phyloP scores from a whole-genome alignment of 75 land plant genomes.

The Pseudotsuga menziesii region DNA sequence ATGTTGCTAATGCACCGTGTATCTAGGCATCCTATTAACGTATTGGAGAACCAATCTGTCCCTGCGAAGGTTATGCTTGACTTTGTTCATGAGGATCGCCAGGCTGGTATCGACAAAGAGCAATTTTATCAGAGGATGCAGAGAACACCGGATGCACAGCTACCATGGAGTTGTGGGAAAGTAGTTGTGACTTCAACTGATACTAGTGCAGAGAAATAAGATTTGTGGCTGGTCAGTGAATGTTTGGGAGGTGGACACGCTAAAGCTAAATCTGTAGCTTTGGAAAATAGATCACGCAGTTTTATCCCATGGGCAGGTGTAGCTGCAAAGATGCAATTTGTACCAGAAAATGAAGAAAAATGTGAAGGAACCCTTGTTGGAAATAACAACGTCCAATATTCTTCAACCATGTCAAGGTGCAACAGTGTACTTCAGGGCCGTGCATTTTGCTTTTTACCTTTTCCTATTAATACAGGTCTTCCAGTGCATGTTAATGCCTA shows the following conservation, averaged over 20 bases:
- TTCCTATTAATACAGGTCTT: conserved; percentile 83
- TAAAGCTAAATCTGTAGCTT: conserved; percentile 28
- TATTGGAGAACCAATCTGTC: conserved; percentile 21
- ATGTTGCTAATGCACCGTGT: conserved; percentile 72
- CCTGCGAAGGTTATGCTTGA: conserved; percentile 31
- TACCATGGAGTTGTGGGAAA: conserved; percentile 67
- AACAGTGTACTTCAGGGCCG: conserved; percentile 63
- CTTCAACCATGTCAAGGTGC: conserved; percentile 1
- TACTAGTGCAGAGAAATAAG: conserved; percentile 23
- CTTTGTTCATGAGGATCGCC: conserved; percentile 46
- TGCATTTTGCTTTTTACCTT: conserved; percentile 94
- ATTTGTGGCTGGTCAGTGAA: conserved; percentile 73
- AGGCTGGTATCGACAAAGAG: conserved; percentile 47
- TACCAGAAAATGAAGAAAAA: conserved; percentile 12
- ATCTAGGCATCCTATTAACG: conserved; percentile 24
- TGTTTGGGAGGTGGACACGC: conserved; percentile 56
- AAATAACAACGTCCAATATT: conserved; percentile 9
- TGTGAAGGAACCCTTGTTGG: conserved; percentile 8
- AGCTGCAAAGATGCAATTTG: conserved; percentile 67
- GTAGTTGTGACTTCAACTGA: conserved; percentile 34
- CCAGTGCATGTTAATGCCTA: conserved; percentile 93
- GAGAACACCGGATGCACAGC: conserved; percentile 34
- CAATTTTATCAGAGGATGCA: conserved; percentile 57
- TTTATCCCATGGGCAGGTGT: conserved; percentile 92
- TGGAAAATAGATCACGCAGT: conserved; percentile 40